Conservation (phyloP, 2,329 filamentous ascomycete genomes). For the Verruconis gallopava region DNA sequence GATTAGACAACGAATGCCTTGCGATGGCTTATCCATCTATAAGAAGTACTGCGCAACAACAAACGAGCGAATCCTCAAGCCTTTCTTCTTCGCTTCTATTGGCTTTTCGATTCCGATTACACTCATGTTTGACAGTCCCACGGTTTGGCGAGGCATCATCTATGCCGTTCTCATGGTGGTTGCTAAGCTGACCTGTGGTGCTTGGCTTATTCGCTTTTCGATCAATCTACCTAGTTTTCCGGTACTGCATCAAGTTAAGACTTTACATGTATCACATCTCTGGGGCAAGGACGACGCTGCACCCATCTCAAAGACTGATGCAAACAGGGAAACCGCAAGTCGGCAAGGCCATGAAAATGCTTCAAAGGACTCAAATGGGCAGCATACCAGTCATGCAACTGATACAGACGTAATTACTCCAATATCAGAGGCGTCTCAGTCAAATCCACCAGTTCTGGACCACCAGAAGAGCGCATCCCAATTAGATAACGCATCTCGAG, state of each 20-base stretch:
- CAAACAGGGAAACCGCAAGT: neutral
- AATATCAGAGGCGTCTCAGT: too few relatives aligned
- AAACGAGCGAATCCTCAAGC: constrained; percentile 45
- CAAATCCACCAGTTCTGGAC: neutral
- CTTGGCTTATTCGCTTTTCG: constrained; percentile 25
- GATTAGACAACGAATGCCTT: too few relatives aligned
- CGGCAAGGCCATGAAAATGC: neutral
- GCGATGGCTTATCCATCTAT: constrained; percentile 25
- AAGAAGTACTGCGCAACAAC: constrained; percentile 33
- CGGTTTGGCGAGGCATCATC: constrained; percentile 61
- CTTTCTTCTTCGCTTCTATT: constrained; percentile 63
- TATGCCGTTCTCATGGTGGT: constrained; percentile 60
- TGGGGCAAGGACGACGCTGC: too few relatives aligned
- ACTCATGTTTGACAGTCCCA: constrained; percentile 48
- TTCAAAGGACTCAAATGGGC: neutral
- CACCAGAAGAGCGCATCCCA: constrained; percentile 1
- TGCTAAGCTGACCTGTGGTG: constrained; percentile 28
- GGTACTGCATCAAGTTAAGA: too few relatives aligned
- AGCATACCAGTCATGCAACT: neutral
- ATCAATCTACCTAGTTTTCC: neutral
- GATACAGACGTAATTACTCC: neutral
- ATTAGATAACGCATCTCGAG: constrained; percentile 11
- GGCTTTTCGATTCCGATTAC: constrained; percentile 69
- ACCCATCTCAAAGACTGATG: too few relatives aligned
- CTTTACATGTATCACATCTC: constrained; percentile 1